Evolutionary conservation across 371 early-diverging fungal genomes (phyloP), one percentile per base, ranked within the genome.

Genomic region (Neoconidiobolus thromboides): DNA sequence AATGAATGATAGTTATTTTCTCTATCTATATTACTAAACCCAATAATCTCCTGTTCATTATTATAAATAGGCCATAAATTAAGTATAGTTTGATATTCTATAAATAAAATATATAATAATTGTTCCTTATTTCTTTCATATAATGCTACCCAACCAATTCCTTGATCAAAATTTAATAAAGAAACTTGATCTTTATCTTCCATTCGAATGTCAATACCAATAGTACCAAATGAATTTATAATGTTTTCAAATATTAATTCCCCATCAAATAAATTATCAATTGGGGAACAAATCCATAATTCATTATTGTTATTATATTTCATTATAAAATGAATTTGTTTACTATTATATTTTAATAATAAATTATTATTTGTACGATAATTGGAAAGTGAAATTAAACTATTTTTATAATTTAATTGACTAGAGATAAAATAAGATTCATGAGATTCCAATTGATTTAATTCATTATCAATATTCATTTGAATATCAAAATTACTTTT

Each of bases 381-480:
- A 53, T 79, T 81, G 4, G 81, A 83, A 4, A 87, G 62, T 1
- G 74, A 81, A 42, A 82, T 77, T 44, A 84, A 84, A 0, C 83
- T 79, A 0, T 73, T 60, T 64, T 84, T 85, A 69, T 80, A 85
- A 1, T 75, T 69, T 9, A 85, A 63, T 48, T 69, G 56, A 48
- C 80, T 76, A 1, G 66, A 65, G 63, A 87, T 62, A 1, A 64
- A 55, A 38, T 72, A 39, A n/a, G 56, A 43, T 7, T n/a, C 39
- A n/a, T 39, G 69, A 7, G 46, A 64, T 3, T 61, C 49, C 2
- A 62, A 44, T 0, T 62, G 58, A 9, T 48, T 43, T 14, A 52
- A 62, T 37, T 41, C 48, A 38, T 52, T 50, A 7, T 14, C 48
- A 43, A 47, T 37, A 15, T 53, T 41, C 0, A 76, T 62, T n/a